Evolutionary conservation across 2,329 filamentous ascomycete species (phyloP).

Genomic region (Monosporascus ibericus): DNA sequence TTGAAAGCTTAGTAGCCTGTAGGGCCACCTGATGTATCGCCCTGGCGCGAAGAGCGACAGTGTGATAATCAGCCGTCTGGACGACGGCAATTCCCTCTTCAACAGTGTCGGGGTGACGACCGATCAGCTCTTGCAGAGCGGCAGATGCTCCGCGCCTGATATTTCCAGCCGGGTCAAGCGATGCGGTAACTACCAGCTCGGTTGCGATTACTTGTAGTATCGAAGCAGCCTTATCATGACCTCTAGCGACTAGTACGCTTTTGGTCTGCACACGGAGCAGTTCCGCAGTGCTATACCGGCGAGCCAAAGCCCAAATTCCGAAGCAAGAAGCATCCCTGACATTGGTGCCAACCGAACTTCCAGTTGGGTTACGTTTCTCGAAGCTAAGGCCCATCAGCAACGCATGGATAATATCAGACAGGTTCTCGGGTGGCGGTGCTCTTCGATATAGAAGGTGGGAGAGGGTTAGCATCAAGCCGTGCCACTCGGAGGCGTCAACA

Average conservation of each 20-base stretch:
- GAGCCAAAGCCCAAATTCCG: slow-evolving; percentile 86
- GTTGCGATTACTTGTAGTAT: slow-evolving; percentile 74
- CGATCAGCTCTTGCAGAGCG: slow-evolving; percentile 88
- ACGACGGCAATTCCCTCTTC: slow-evolving; percentile 77
- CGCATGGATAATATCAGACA: slow-evolving; percentile 69
- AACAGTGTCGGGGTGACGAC: slow-evolving; percentile 83
- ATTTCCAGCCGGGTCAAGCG: slow-evolving; percentile 85
- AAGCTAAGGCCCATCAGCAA: slow-evolving; percentile 78
- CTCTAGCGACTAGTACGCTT: slow-evolving; percentile 35
- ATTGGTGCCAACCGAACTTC: slow-evolving; percentile 80
- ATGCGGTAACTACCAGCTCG: slow-evolving; percentile 75
- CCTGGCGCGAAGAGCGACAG: slow-evolving; percentile 78
- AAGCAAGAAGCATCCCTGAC: slow-evolving; percentile 95
- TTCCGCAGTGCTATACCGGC: slow-evolving; percentile 78
- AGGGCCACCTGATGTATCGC: slow-evolving; percentile 74
- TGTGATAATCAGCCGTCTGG: slow-evolving; percentile 87
- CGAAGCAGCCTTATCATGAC: slow-evolving; percentile 32
- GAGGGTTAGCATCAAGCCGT: slow-evolving; percentile 82
- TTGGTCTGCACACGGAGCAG: slow-evolving; percentile 56
- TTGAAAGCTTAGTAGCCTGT: slow-evolving; percentile 59
- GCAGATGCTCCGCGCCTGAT: slow-evolving; percentile 89
- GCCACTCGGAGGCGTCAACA: slow-evolving; percentile 82
- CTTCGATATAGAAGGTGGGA: slow-evolving; percentile 81
- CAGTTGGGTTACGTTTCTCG: slow-evolving; percentile 79
- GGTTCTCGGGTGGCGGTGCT: slow-evolving; percentile 64